Percentiles rank a stretch among this genome's conserved stretches.
Evolutionary conservation across 768 basidiomycete genomes (phyloP).

Genomic region (Leccinum uliginosum): DNA sequence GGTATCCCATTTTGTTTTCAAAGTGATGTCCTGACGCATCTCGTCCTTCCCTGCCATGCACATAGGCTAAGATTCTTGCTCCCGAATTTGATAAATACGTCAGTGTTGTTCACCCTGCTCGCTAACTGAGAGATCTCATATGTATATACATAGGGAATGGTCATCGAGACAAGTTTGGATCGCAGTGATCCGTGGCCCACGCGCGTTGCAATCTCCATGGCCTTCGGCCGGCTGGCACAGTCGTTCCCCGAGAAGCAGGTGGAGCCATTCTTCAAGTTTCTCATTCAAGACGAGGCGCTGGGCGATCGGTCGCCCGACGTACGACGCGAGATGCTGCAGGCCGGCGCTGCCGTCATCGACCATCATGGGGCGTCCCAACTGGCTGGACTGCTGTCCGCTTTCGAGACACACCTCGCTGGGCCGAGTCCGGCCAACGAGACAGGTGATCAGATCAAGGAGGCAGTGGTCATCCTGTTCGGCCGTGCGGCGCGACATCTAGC

Average conservation of each 20-base stretch:
- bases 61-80: constrained; percentile 74
- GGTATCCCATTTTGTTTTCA: not conserved
- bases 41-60: not conserved
- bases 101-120: constrained; percentile 24
- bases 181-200: constrained; percentile 85
- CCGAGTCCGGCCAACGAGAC: constrained; percentile 60
- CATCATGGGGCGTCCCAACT: constrained; percentile 70
- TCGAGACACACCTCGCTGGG: constrained; percentile 68
- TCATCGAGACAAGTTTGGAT: constrained; percentile 82
- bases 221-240: constrained; percentile 66
- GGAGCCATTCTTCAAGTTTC: constrained; percentile 73
- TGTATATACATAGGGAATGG: constrained; percentile 67
- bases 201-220: constrained; percentile 65
- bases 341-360: constrained; percentile 80
- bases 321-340: constrained; percentile 81
- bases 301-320: constrained; percentile 83
- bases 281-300: constrained; percentile 81
- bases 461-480: constrained; percentile 91
- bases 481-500: constrained; percentile 87
- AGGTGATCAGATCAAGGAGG: constrained; percentile 88
- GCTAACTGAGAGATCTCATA: not conserved
- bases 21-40: not conserved
- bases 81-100: constrained; percentile 95
- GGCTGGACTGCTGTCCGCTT: constrained; percentile 70
- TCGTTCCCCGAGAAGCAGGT: constrained; percentile 60